Evolutionary conservation across 208 protist genomes (phyloP), one percentile per base, ranked within the genome.

Genomic region (Crithidia bombi): DNA sequence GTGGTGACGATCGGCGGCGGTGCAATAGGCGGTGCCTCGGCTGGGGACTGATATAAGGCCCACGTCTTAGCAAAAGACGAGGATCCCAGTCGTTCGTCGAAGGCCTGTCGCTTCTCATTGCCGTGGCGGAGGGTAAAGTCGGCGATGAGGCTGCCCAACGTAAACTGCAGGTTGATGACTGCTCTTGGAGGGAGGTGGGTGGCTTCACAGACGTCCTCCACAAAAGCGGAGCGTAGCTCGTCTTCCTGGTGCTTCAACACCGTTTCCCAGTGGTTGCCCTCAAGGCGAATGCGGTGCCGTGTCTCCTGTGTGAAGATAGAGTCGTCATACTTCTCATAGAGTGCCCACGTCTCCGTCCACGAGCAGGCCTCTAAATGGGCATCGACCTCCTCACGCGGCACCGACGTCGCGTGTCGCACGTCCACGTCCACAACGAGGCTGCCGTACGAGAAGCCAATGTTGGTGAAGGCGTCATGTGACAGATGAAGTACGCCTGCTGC

Each of bases 231-330:
- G 5, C 68, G 25, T 14, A 90, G 67, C 5, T 64, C 72, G 0
- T 55, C 47, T 28, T 55, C 73, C 28, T 80, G 65, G 35, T 69
- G 36, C 0, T 62, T 36, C 19, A 85, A 14, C 2, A 90, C 78
- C 3, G 59, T 39, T 0, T 47, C 66, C 81, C 81, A 90, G 70
- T 69, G 55, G 17, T 82, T 73, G 33, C 85, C 81, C 7, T 86
- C 78, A 11, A 86, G 70, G 9, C 46, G 64, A 33, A 82, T 70
- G 38, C 75, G 62, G 68, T 86, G 85, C 14, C 47, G 67, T 6
- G 81, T 83, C 26, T 82, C 56, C 19, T 50, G 6, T 15, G 33
- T n/a, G 9, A 28, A 15, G 10, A 30, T 3, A 11, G 41, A 0
- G 9, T 17, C 35, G 47, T 65, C 33, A 35, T 39, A n/a, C 11